Evolutionary conservation across 345 rosid species (phyloP).

Genomic region (Moricandia arvensis): DNA sequence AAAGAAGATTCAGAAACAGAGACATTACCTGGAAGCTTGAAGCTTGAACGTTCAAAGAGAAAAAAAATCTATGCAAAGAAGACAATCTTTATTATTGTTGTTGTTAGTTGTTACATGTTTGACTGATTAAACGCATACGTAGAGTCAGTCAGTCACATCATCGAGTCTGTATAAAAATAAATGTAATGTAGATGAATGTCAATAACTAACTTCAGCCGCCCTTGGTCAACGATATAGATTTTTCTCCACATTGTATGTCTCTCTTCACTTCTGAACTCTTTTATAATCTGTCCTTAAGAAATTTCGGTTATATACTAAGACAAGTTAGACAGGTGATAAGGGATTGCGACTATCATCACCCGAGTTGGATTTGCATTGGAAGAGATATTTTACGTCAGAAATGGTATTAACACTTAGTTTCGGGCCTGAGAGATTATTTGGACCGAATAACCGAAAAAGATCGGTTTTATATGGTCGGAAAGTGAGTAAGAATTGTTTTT

Average conservation of each 20-base stretch:
- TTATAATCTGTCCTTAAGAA: neutral
- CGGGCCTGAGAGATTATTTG: too few species aligned
- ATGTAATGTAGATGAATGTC: neutral
- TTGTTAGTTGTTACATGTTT: conserved; percentile 20
- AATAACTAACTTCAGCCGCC: conserved; percentile 30
- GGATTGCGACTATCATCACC: too few species aligned
- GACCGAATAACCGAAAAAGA: too few species aligned
- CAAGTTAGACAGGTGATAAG: too few species aligned
- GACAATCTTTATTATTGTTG: neutral
- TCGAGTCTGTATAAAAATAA: neutral
- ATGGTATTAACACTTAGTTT: too few species aligned
- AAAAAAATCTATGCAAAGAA: conserved; percentile 5
- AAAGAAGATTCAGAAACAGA: neutral
- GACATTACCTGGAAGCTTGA: neutral
- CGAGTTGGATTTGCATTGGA: too few species aligned
- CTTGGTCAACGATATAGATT: neutral
- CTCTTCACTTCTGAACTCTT: neutral
- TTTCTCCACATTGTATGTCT: neutral
- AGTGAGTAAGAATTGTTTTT: neutral
- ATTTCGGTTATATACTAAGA: too few species aligned
- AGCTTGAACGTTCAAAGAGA: neutral
- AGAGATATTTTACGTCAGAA: too few species aligned
- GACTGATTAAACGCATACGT: conserved; percentile 33
- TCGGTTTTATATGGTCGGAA: neutral
- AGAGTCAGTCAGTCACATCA: conserved; percentile 6